Evolutionary conservation across 495 filamentous ascomycete genomes (phyloP), one percentile per base, ranked within the genome.

Genomic region (Parachaetomium inaequale): DNA sequence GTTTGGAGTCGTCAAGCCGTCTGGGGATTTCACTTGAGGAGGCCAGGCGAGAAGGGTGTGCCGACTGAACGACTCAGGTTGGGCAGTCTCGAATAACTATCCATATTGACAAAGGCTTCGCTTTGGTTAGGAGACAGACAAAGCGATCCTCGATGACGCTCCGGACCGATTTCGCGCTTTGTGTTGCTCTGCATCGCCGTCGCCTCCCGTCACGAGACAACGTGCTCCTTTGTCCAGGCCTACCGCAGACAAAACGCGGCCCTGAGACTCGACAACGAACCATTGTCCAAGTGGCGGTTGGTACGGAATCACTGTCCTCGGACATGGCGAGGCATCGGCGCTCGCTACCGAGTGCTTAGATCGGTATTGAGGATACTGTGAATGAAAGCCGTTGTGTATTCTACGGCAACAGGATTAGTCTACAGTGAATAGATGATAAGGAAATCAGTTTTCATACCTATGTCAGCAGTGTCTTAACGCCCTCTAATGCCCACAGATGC

Each of bases 131-230:
- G 8, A 26, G 19, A 2, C 1, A 11, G 12, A 47, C 21, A 59
- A 34, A 59, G 49, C 31, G 46, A 59, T 11, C 4, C 31, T 58
- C 8, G 46, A 36, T 19, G 56, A 38, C n/a, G 4, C 12, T 32
- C 36, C 36, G 34, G 58, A 7, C 47, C 47, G 47, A 60, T 23
- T 60, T n/a, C 17, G 40, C 21, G 58, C 58, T 60, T 60, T 53
- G 47, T 59, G 26, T 40, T 25, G 49, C 17, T 32, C 7, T 31
- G 1, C 0, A 17, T 23, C 25, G 17, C 25, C 4, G 14, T 21
- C 23, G 34, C 42, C 26, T 19, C 8, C 34, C 23, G 21, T 53
- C 58, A 60, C 47, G 47, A 40, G 58, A 14, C 36, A 32, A 42
- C 19, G 14, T 60, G 12, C 8, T 19, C 31, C 43, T 59, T 59